Conservation (phyloP, 805 yeast species). For the Zygosaccharomyces bisporus region DNA sequence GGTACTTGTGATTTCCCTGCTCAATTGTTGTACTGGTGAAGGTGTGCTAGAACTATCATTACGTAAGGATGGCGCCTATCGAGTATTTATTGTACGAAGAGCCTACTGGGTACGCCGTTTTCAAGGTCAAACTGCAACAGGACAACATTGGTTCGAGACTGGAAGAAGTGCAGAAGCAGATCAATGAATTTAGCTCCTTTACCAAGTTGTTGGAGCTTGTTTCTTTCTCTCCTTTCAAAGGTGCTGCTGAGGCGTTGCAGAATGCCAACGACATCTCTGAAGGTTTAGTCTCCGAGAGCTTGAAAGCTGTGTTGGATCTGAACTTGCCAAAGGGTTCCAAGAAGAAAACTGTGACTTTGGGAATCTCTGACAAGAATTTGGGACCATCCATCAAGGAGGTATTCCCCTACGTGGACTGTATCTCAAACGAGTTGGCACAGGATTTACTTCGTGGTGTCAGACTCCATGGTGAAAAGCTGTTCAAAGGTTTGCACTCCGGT, state of each 20-base stretch:
- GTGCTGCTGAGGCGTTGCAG: constrained; percentile 98
- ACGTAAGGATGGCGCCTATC: constrained; percentile 55
- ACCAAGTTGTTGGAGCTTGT: constrained; percentile 91
- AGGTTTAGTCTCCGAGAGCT: constrained; percentile 90
- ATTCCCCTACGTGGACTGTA: constrained; percentile 85
- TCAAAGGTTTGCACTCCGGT: constrained; percentile 89
- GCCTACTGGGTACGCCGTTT: constrained; percentile 96
- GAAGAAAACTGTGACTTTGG: constrained; percentile 64
- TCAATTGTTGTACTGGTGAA: background rate
- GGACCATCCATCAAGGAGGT: constrained; percentile 95
- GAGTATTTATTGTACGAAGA: constrained; percentile 95
- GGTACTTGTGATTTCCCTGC: background rate
- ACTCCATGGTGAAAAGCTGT: constrained; percentile 79
- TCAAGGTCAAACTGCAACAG: constrained; percentile 89
- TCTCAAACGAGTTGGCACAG: constrained; percentile 87
- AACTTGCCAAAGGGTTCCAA: constrained; percentile 76
- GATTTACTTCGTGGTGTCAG: constrained; percentile 94
- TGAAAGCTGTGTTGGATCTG: constrained; percentile 83
- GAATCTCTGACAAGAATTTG: constrained; percentile 89
- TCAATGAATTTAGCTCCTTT: constrained; percentile 78
- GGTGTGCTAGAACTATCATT: background rate
- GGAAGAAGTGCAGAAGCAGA: constrained; percentile 90
- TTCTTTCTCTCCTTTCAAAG: constrained; percentile 96
- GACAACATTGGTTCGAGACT: constrained; percentile 89
- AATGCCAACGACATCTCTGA: constrained; percentile 97